Conservation (phyloP, 148 eudicot genomes). For the Vaccinium vitisidaea region DNA sequence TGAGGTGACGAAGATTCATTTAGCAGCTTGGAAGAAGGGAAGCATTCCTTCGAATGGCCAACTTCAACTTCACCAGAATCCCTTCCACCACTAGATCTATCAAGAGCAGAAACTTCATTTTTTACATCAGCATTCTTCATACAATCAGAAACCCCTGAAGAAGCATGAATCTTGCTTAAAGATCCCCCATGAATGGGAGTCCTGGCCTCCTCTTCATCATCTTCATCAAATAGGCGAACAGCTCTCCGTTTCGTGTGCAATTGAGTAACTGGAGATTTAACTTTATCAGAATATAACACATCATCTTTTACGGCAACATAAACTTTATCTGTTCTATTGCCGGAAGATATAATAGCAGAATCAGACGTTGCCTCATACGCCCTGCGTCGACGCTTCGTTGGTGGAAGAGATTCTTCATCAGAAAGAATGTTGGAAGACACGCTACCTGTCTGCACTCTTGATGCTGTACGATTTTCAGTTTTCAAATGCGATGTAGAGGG, state of each 20-base stretch:
- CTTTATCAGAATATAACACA: conserved; percentile 18
- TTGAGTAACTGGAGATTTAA: conserved; percentile 32
- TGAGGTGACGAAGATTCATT: conserved; percentile 28
- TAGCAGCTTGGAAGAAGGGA: conserved; percentile 25
- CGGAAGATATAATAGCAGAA: conserved; percentile 26
- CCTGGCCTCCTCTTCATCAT: conserved; percentile 69
- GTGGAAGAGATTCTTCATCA: conserved; percentile 51
- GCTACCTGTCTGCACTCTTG: conserved; percentile 21
- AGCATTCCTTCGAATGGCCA: conserved; percentile 30
- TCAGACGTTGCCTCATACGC: conserved; percentile 37
- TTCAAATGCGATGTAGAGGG: conserved; percentile 18
- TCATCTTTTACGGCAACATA: conserved; percentile 34
- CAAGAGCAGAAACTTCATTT: conserved; percentile 26
- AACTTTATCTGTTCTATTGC: conserved; percentile 29
- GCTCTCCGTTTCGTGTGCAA: conserved; percentile 61
- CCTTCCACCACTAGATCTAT: conserved; percentile 30
- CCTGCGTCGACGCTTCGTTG: conserved; percentile 48
- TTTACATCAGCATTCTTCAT: conserved; percentile 25
- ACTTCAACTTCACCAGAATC: conserved; percentile 32
- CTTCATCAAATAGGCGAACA: conserved; percentile 68
- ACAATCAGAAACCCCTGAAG: conserved; percentile 31
- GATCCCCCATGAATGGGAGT: conserved; percentile 84
- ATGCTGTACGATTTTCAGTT: conserved; percentile 25
- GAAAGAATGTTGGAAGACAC: conserved; percentile 25
- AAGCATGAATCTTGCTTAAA: conserved; percentile 32